Conservation (phyloP, 1,284 basidiomycete species). For the Psilocybe mexicana region DNA sequence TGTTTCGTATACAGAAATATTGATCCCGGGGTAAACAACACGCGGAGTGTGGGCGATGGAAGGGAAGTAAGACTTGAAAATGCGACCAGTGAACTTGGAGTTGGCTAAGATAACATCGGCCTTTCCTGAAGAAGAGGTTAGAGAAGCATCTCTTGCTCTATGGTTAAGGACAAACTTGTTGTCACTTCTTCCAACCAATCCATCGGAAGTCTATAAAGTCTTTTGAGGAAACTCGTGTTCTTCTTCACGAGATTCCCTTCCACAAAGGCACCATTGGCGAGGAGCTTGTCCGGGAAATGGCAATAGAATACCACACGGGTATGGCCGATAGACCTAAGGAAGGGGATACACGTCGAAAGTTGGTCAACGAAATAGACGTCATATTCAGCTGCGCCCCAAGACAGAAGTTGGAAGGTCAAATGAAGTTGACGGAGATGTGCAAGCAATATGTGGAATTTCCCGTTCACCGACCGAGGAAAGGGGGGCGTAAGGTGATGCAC, state of each 20-base stretch:
- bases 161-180: slow-evolving; percentile 59
- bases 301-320: slow-evolving; percentile 95
- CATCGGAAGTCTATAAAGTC: slow-evolving; percentile 85
- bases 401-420: slow-evolving; percentile 66
- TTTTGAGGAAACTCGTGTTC: slow-evolving; percentile 57
- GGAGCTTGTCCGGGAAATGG: slow-evolving; percentile 94
- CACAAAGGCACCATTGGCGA: slow-evolving; percentile 78
- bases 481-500: slow-evolving; percentile 80
- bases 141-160: neutral
- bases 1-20: slow-evolving; percentile 67
- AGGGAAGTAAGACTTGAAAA: slow-evolving; percentile 79
- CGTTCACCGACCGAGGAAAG: slow-evolving; percentile 76
- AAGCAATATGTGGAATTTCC: slow-evolving; percentile 85
- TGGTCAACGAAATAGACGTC: slow-evolving; percentile 97
- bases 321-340: slow-evolving; percentile 67
- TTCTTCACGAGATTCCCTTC: slow-evolving; percentile 46
- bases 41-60: slow-evolving; percentile 64
- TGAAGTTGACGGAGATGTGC: slow-evolving; percentile 90
- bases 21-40: slow-evolving; percentile 93
- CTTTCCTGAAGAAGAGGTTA: slow-evolving; percentile 45
- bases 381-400: slow-evolving; percentile 45
- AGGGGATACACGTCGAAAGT: slow-evolving; percentile 87
- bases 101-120: slow-evolving; percentile 92
- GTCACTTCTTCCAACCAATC: slow-evolving; percentile 90
- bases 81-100: slow-evolving; percentile 83